Evolutionary conservation across 2,329 filamentous ascomycete species (phyloP), one percentile per base, ranked within the genome.

Genomic region (Colletotrichum sp.): DNA sequence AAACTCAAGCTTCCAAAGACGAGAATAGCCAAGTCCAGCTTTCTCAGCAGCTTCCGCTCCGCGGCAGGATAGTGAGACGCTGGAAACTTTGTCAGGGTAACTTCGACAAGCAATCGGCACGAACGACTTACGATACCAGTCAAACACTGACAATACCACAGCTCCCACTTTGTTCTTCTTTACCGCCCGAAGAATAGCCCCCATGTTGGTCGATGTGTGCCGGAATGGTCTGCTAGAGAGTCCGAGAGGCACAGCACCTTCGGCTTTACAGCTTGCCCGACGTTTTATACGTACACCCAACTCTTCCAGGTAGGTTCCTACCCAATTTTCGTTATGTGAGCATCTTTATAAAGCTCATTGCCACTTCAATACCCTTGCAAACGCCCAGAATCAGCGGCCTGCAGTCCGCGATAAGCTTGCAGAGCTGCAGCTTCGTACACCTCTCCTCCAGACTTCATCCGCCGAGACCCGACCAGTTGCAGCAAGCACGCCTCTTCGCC

Each of bases 91-190:
- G 44, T 52, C 44, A 65, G 57, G 8, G 15, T 3, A 18, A 18
- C 21, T 26, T 26, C 24, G 28, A 24, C 8, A 18, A 18, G 21
- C 9, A 21, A n/a, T 30, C 18, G 6, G 15, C 26, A n/a, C 26
- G 18, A 8, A 39, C 5, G 24, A 80, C 80, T 67, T 62, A 82
- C 80, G 80, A 44, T 82, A 82, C 81, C 80, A 82, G 70, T 82
- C 80, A 73, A 82, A 82, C 18, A 82, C 81, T 6, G 80, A 81
- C 5, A 81, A 16, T 4, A 82, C 70, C 28, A 82, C 80, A 16
- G 77, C 78, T 24, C 70, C 79, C 30, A 81, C 78, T n/a, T 76
- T 79, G 70, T 78, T 81, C 63, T 75, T 66, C 73, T 80, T 80
- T 30, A 78, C 24, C 13, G 68, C 28, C n/a, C 55, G 24, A 13